Evolutionary conservation across 192 early-diverging fungal species (phyloP).

Genomic region (Dispira parvispora): DNA sequence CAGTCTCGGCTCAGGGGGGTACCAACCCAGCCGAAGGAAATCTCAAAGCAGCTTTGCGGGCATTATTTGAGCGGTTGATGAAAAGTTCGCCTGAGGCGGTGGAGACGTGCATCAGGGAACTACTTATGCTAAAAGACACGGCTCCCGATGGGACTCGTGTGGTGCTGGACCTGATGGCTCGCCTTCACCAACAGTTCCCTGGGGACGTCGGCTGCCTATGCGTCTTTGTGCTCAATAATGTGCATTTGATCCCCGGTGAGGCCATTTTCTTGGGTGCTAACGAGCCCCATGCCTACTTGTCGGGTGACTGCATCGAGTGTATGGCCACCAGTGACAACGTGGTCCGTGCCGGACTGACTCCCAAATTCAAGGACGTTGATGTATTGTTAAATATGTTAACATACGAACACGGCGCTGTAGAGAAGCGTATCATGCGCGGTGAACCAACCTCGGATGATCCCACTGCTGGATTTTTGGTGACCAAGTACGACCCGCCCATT

Average conservation of each 20-base stretch:
- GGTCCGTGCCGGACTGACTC: slow-evolving; percentile 88
- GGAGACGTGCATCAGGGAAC: slow-evolving; percentile 26
- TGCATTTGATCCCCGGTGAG: slow-evolving; percentile 63
- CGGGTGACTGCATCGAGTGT: slow-evolving; percentile 95
- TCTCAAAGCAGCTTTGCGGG: slow-evolving; percentile 21
- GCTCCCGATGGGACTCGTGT: slow-evolving; percentile 9
- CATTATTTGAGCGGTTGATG: slow-evolving; percentile 47
- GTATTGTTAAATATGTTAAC: slow-evolving; percentile 86
- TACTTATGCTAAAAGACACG: slow-evolving; percentile 32
- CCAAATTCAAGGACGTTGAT: slow-evolving; percentile 78
- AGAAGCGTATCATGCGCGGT: slow-evolving; percentile 5
- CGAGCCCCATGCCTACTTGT: slow-evolving; percentile 93
- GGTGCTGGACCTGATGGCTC: slow-evolving; percentile 46
- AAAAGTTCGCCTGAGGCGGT: slow-evolving; percentile 26
- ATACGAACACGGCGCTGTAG: slow-evolving; percentile 67
- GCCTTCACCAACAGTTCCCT: slow-evolving; percentile 71
- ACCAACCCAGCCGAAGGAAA: no score
- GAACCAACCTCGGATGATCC: background rate
- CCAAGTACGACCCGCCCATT: slow-evolving; percentile 89
- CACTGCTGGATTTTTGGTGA: background rate
- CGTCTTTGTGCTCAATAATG: slow-evolving; percentile 77
- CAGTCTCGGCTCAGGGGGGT: slow-evolving; percentile 19
- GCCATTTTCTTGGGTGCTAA: slow-evolving; percentile 92
- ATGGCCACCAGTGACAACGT: slow-evolving; percentile 99
- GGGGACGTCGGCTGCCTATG: slow-evolving; percentile 82